Conservation (phyloP, 1,139 yeast genomes). For the Suhomyces wounanorum region DNA sequence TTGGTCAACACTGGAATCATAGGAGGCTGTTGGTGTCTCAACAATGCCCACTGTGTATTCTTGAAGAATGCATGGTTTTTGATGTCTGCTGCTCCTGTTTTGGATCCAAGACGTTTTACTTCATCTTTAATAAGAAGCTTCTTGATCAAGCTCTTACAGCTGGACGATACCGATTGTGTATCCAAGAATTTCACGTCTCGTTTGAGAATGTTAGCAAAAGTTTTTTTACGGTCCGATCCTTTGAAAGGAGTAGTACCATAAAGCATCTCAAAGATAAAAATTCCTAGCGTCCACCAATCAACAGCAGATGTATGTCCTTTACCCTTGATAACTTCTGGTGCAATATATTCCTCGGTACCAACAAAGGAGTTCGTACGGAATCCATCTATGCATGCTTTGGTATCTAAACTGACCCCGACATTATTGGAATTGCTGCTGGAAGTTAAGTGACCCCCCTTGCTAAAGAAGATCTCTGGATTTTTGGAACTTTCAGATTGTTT, state of each 20-base stretch:
- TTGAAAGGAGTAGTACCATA: conserved; percentile 96
- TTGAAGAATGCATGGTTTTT: conserved; percentile 90
- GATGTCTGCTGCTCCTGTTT: conserved; percentile 91
- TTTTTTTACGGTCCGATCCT: conserved; percentile 82
- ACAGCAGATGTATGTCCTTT: conserved; percentile 98
- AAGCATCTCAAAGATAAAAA: conserved; percentile 87
- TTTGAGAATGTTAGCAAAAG: conserved; percentile 84
- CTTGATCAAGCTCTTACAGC: conserved; percentile 76
- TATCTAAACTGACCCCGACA: conserved; percentile 59
- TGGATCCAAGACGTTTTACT: conserved; percentile 81
- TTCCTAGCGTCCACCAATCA: conserved; percentile 99
- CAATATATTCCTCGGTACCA: conserved; percentile 97
- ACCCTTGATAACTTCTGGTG: conserved; percentile 96
- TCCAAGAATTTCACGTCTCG: conserved; percentile 77
- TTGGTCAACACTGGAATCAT: conserved; percentile 86
- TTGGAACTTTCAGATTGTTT: conserved; percentile 78
- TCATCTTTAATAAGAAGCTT: conserved; percentile 88
- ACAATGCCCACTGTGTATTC: conserved; percentile 89
- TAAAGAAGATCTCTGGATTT: conserved; percentile 50
- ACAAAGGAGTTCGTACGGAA: conserved; percentile 96
- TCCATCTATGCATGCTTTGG: conserved; percentile 93
- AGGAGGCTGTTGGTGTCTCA: conserved; percentile 91
- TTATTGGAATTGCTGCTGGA: conserved; percentile 19
- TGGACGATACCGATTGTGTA: conserved; percentile 58
- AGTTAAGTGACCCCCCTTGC: conserved; percentile 28